Base-by-base conservation (phyloP, 2,329 filamentous ascomycete genomes). In the Sarocladiaceae sp. region DNA sequence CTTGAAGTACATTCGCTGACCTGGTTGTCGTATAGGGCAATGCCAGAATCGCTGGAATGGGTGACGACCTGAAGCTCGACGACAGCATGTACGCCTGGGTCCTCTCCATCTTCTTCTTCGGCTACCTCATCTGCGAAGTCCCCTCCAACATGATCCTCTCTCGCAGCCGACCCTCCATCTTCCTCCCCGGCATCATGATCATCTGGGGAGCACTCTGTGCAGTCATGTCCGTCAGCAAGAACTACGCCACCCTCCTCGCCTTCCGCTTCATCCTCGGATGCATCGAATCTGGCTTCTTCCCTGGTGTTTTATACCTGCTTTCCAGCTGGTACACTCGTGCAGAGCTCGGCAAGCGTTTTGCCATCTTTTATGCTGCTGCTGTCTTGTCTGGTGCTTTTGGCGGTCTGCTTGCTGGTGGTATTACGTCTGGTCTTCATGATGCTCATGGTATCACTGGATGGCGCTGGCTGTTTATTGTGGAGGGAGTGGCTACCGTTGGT, bases 391-490 rank as follows among this genome's bases (percentile, higher is more conserved):
- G 82, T 6, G 83, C 83, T 0, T 84, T 87, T 54, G 83, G 84
- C 5, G 84, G 84, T 0, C 71, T 87, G 0, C 67, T 88, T 0
- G 76, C 76, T 1, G 80, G 73, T 1, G 84, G 68, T 0, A 87
- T 88, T 51, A 71, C 86, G 6, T 79, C 71, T 0, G 71, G 87
- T 12, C 65, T 76, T 50, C 63, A 72, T 47, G 76, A 84, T 49
- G 83, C 81, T 13, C 62, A 80, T 1, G 63, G 70, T 12, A 68
- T 86, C 1, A 68, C 68, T 26, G 68, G 66, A n/a, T 88, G 84
- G 84, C 72, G 83, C 5, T 86, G 86, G 84, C 84, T 87, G 53
- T 88, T 87, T 55, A 77, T 77, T 7, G 79, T 88, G 17, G 85
- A 88, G 62, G 85, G 85, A 18, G 79, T 86, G 58, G 77, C 85